A percentile compares a stretch with the other conserved stretches of the same genome.
Evolutionary conservation across 2,329 filamentous ascomycete genomes (phyloP).

Genomic region (Esteya vermicola): DNA sequence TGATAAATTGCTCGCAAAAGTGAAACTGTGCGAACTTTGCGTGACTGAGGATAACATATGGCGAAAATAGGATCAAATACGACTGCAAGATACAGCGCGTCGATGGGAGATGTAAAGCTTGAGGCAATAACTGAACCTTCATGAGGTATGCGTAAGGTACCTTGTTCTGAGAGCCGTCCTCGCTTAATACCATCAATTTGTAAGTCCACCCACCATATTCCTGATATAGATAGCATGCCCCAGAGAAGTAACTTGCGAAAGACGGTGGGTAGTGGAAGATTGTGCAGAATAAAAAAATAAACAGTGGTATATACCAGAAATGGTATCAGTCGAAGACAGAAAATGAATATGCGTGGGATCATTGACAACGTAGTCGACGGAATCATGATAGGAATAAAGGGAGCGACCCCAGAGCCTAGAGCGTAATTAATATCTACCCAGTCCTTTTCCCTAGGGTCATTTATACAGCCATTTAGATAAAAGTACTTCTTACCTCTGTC

Average conservation of each 20-base stretch:
- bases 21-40: slow-evolving; percentile 61
- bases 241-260: slow-evolving; percentile 76
- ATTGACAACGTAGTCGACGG: slow-evolving; percentile 45
- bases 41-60: slow-evolving; percentile 60
- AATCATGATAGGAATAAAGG: slow-evolving; percentile 73
- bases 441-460: background rate
- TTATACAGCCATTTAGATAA: background rate
- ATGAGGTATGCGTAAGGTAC: slow-evolving; percentile 59
- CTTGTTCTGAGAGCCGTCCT: slow-evolving; percentile 68
- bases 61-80: slow-evolving; percentile 96
- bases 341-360: slow-evolving; percentile 56
- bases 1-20: slow-evolving; percentile 61
- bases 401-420: slow-evolving; percentile 83
- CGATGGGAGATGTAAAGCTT: slow-evolving; percentile 84
- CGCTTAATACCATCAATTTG: slow-evolving; percentile 94
- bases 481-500: slow-evolving; percentile 58
- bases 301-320: slow-evolving; percentile 51
- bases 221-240: slow-evolving; percentile 74
- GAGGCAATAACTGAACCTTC: slow-evolving; percentile 73
- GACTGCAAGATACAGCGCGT: slow-evolving; percentile 84
- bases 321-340: slow-evolving; percentile 66
- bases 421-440: background rate
- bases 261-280: slow-evolving; percentile 46
- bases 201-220: slow-evolving; percentile 97
- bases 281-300: slow-evolving; percentile 74